Evolutionary conservation across 2,329 filamentous ascomycete genomes (phyloP).

Genomic region (Calonectria multiphialidica): DNA sequence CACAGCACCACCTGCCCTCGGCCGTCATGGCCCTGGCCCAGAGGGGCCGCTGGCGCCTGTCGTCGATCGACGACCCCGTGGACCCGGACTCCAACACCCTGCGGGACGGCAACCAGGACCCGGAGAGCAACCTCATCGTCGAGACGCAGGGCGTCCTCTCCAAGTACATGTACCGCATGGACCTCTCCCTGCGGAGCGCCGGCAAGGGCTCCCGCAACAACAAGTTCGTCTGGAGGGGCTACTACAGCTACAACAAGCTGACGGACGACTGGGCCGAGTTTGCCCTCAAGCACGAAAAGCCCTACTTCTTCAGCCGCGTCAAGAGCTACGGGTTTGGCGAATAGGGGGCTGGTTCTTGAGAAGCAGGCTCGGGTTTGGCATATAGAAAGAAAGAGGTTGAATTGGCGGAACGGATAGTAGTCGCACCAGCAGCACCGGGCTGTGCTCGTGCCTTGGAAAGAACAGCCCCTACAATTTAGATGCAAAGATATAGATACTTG

Average conservation of each 20-base stretch:
- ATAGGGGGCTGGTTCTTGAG: conserved; percentile 1
- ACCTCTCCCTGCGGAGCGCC: conserved; percentile 76
- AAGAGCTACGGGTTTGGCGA: conserved; percentile 69
- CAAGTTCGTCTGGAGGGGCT: conserved; percentile 88
- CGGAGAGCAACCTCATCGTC: conserved; percentile 79
- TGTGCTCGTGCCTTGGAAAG: not conserved
- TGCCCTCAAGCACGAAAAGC: conserved; percentile 70
- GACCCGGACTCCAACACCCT: conserved; percentile 34
- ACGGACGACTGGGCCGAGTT: conserved; percentile 95
- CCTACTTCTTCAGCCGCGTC: conserved; percentile 77
- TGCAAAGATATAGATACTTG: not conserved
- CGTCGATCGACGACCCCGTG: conserved; percentile 49
- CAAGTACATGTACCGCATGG: conserved; percentile 89
- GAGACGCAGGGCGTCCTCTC: conserved; percentile 86
- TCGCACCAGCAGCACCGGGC: not conserved
- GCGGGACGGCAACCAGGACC: conserved; percentile 39
- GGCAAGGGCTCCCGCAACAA: conserved; percentile 80
- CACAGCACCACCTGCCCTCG: conserved; percentile 51
- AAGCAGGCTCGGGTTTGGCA: not conserved
- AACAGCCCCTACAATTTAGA: not conserved
- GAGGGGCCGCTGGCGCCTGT: conserved; percentile 67
- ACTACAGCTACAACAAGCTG: conserved; percentile 89
- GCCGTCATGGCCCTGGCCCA: conserved; percentile 77
- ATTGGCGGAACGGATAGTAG: not conserved
- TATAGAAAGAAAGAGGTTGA: not conserved